phyloP scores from a whole-genome alignment of 129 eudicot species.

The Rutidosis leptorrhynchoides region DNA sequence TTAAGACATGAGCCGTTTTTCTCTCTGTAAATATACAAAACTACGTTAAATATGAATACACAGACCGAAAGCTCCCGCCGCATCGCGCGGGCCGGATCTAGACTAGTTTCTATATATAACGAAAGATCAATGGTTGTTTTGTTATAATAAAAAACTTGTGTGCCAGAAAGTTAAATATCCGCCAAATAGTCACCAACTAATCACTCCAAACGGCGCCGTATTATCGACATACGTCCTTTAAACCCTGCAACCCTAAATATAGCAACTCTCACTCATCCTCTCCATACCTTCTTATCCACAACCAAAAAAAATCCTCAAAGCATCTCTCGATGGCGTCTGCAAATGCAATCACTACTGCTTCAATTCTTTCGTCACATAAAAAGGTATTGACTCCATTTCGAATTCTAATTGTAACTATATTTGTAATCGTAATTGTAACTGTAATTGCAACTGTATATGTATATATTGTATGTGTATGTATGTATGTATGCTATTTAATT shows the following conservation, averaged over 20 bases:
- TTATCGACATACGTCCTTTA: neutral
- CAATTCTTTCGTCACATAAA: slow-evolving; percentile 48
- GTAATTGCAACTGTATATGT: neutral
- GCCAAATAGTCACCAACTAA: neutral
- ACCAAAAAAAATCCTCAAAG: slow-evolving; percentile 8
- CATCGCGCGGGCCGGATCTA: too few relatives aligned
- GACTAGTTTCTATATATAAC: neutral
- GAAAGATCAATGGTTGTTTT: slow-evolving; percentile 8
- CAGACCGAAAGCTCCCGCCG: too few relatives aligned
- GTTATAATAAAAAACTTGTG: neutral
- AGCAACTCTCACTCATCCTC: slow-evolving; percentile 17
- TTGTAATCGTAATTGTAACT: too few relatives aligned
- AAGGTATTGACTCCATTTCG: slow-evolving; percentile 32
- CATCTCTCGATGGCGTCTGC: slow-evolving; percentile 59
- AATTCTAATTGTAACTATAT: neutral
- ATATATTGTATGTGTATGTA: neutral
- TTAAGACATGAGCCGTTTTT: too few relatives aligned
- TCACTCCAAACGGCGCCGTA: slow-evolving; percentile 19
- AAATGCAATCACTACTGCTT: slow-evolving; percentile 67
- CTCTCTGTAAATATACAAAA: too few relatives aligned
- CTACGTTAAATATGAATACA: too few relatives aligned
- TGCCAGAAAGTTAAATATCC: neutral
- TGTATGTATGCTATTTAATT: neutral
- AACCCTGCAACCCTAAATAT: slow-evolving; percentile 36
- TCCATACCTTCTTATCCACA: slow-evolving; percentile 32